Evolutionary conservation across 1,284 basidiomycete species (phyloP).

Genomic region (Hemileia vastatrix): DNA sequence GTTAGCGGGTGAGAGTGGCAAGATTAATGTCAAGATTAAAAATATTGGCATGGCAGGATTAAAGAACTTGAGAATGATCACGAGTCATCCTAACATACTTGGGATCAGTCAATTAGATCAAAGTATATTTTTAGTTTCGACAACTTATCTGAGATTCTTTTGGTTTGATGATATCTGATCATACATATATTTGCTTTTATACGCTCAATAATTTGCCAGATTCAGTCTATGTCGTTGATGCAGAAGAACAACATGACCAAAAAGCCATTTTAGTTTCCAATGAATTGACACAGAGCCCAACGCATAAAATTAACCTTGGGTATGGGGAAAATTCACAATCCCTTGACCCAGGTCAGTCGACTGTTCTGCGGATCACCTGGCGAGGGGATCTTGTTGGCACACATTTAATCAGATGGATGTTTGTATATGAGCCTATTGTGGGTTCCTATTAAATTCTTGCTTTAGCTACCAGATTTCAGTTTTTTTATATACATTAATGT

Average conservation of each 20-base stretch:
- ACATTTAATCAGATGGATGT: constrained; percentile 11
- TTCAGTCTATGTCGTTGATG: not conserved
- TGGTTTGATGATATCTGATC: too few relatives aligned
- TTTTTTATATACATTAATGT: not conserved
- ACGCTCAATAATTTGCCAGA: not conserved
- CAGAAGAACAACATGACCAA: not conserved
- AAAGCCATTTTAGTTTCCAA: not conserved
- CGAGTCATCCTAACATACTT: constrained; percentile 11
- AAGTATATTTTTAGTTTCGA: not conserved
- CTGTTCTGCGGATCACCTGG: not conserved
- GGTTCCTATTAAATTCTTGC: too few relatives aligned
- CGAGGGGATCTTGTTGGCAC: constrained; percentile 17
- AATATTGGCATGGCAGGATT: constrained; percentile 3
- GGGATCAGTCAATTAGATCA: not conserved
- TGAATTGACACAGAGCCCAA: not conserved
- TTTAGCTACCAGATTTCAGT: not conserved
- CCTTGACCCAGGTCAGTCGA: not conserved
- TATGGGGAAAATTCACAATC: not conserved
- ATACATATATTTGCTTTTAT: not conserved
- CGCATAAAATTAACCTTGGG: not conserved
- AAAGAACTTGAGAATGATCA: not conserved
- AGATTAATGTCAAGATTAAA: not conserved
- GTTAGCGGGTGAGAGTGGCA: constrained; percentile 10
- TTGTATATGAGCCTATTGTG: constrained; percentile 10
- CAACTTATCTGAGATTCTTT: too few relatives aligned